Base-by-base conservation (phyloP, 1,139 yeast genomes). In the Saccharomyces uvarum region DNA sequence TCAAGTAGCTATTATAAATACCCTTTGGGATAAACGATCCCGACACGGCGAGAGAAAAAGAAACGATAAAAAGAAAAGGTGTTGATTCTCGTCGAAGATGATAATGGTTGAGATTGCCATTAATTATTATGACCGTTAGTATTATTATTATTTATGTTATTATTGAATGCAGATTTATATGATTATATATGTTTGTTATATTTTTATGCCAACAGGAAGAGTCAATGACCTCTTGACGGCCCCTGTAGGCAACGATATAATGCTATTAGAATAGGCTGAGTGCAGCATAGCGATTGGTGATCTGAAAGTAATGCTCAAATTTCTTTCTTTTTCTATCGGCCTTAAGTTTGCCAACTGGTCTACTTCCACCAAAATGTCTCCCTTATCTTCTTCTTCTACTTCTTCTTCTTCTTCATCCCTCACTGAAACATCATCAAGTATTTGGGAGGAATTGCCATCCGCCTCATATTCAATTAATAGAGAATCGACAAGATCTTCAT, bases 181-280 rank as follows among this genome's bases (percentile, higher is more conserved):
- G 28, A 33, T 49, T 51, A 48, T 29, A 48, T 29, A 13, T 50
- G 19, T 27, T 44, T 4, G 14, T 50, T 56, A 63, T 13, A 64
- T 57, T 42, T 61, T 65, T 46, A 67, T 56, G n/a, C 69, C 66
- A 6, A 66, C 61, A 3, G 71, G 71, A 27, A 67, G 51, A 3
- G 70, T 68, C 48, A 66, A 53, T 2, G 70, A 65, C 50, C 71
- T 61, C 41, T 57, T 62, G 1, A 68, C 64, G 4, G 57, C 49
- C 5, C 56, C 47, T 11, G 57, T 31, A 2, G 61, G 58, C 13
- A 61, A 48, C 2, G 61, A 60, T 28, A 61, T 51, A 16, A 59
- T 48, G 46, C 55, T 57, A 21, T 51, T 49, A 5, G 56, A 57
- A 48, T 50, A 53, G 13, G 53, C 53, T 3, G 55, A 49, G 46